Conservation (phyloP, 768 basidiomycete genomes). For the Macrocybe gigantea region DNA sequence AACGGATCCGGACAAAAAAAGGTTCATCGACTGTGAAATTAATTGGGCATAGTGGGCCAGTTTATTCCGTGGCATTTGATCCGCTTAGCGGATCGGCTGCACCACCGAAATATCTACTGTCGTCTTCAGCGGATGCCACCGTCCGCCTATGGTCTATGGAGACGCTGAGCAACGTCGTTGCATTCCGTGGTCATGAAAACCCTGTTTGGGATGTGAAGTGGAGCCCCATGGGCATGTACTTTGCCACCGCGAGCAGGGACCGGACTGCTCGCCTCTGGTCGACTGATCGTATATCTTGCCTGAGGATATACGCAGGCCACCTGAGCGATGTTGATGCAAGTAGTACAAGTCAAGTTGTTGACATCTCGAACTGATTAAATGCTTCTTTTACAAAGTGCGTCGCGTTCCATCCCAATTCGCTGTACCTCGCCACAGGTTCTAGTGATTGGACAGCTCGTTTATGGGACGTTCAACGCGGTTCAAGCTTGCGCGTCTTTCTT, state of each 20-base stretch:
- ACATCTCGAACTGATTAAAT: conserved; percentile 1
- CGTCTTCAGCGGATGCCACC: conserved; percentile 89
- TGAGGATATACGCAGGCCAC: conserved; percentile 94
- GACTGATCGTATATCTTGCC: conserved; percentile 79
- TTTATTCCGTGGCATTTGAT: conserved; percentile 93
- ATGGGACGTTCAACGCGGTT: conserved; percentile 97
- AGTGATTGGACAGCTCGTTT: conserved; percentile 93
- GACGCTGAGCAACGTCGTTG: conserved; percentile 89
- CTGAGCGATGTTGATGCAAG: conserved; percentile 95
- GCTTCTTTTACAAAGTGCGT: conserved; percentile 57
- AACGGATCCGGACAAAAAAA: conserved; percentile 72
- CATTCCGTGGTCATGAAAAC: conserved; percentile 93
- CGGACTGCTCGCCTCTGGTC: conserved; percentile 95
- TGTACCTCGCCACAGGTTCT: conserved; percentile 96
- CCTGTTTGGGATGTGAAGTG: conserved; percentile 99
- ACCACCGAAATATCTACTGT: conserved; percentile 84
- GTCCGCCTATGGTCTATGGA: conserved; percentile 93
- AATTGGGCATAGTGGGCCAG: conserved; percentile 94
- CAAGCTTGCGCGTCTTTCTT: conserved; percentile 91
- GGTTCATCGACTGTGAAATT: conserved; percentile 88
- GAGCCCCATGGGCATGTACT: conserved; percentile 98
- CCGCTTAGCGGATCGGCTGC: conserved; percentile 82
- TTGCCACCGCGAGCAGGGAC: conserved; percentile 92
- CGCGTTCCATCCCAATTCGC: conserved; percentile 94
- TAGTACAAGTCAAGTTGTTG: conserved; percentile 9